A percentile compares a stretch with the other conserved stretches of the same genome.
Evolutionary conservation across 495 filamentous ascomycete genomes (phyloP).

Genomic region (Geoglossum glabrum): DNA sequence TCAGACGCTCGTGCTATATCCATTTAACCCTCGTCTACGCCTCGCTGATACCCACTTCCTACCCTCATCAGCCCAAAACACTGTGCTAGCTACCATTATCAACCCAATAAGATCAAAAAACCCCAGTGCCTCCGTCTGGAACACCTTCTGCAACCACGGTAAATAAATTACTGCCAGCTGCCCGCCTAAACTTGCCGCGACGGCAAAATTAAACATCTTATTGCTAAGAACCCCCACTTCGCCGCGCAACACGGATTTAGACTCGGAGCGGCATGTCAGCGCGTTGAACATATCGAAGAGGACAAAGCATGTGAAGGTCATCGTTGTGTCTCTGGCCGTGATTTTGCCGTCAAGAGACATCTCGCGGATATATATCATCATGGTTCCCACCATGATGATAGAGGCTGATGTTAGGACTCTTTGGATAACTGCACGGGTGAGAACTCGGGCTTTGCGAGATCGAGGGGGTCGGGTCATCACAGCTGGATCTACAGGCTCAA

Average conservation of each 20-base stretch:
- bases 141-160: slow-evolving; percentile 77
- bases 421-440: slow-evolving; percentile 60
- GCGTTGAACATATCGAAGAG: slow-evolving; percentile 99
- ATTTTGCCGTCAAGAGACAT: slow-evolving; percentile 65
- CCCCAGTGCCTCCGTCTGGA: slow-evolving; percentile 79
- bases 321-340: slow-evolving; percentile 86
- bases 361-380: slow-evolving; percentile 75
- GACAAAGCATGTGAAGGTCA: slow-evolving; percentile 98
- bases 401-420: slow-evolving; percentile 73
- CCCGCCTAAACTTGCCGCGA: slow-evolving; percentile 60
- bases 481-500: slow-evolving; percentile 84
- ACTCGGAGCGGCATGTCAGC: slow-evolving; percentile 76
- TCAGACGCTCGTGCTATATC: slow-evolving; percentile 27
- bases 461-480: slow-evolving; percentile 88
- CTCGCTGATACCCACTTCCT: slow-evolving; percentile 44
- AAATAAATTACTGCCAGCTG: slow-evolving; percentile 86
- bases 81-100: slow-evolving; percentile 54
- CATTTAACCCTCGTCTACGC: slow-evolving; percentile 8
- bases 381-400: slow-evolving; percentile 81
- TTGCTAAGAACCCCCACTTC: slow-evolving; percentile 71
- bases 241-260: slow-evolving; percentile 68
- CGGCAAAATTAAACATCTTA: slow-evolving; percentile 89
- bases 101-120: slow-evolving; percentile 52
- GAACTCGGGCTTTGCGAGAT: slow-evolving; percentile 60
- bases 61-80: slow-evolving; percentile 87